Conservation (phyloP, 2,329 filamentous ascomycete species). For the Fusarium sarcochroum region DNA sequence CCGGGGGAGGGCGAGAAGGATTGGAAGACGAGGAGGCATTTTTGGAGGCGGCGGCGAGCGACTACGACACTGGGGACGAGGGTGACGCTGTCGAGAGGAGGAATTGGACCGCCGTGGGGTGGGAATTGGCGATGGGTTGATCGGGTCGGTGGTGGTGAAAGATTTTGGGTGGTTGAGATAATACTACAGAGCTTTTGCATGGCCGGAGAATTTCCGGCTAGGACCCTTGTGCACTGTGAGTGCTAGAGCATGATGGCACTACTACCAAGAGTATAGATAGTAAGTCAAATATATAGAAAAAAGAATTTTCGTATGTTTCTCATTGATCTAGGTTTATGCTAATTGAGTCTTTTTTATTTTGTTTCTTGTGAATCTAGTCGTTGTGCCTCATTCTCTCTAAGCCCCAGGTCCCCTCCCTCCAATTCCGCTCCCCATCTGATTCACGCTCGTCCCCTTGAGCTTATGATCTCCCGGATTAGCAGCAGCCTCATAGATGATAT, state of each 20-base stretch:
- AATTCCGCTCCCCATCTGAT: conserved; percentile 69
- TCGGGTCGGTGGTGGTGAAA: conserved; percentile 41
- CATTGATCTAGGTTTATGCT: not conserved
- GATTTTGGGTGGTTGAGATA: conserved; percentile 44
- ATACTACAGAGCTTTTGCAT: conserved; percentile 34
- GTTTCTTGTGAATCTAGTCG: not conserved
- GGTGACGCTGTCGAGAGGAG: conserved; percentile 22
- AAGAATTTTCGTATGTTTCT: too few species aligned
- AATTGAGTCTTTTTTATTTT: not conserved
- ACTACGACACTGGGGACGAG: not conserved
- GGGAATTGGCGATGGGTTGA: conserved; percentile 18
- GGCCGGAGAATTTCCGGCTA: conserved; percentile 45
- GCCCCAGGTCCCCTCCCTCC: conserved; percentile 58
- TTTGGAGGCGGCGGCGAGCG: conserved; percentile 38
- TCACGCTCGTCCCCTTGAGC: conserved; percentile 69
- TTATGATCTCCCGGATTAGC: conserved; percentile 92
- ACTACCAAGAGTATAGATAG: too few species aligned
- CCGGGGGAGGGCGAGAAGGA: conserved; percentile 60
- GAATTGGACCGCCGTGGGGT: conserved; percentile 36
- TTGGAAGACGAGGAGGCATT: conserved; percentile 63
- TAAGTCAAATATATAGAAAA: too few species aligned
- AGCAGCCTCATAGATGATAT: conserved; percentile 93
- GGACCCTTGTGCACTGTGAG: not conserved
- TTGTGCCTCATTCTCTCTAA: conserved; percentile 30
- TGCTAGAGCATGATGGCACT: not conserved